These are phyloP conservation scores for Vaccinium vitisidaea DNA, from an alignment of 148 eudicot genomes.

Conservation along the genomic window DNA sequence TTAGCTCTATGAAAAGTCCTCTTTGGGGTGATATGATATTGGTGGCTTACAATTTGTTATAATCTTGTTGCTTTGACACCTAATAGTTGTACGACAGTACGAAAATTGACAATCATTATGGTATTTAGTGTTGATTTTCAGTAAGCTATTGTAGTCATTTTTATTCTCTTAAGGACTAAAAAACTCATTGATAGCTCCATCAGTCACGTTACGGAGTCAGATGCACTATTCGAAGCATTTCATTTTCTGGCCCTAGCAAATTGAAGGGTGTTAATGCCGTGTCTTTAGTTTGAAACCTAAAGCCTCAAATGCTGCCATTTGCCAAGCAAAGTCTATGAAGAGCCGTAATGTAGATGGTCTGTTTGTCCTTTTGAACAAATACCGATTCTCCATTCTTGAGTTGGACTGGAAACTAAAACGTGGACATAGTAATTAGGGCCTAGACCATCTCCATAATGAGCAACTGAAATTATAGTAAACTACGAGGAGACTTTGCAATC, in stretches of 20 bases:
- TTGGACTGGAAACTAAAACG: background rate
- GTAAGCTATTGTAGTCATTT: background rate
- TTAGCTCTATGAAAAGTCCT: background rate
- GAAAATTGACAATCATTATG: background rate
- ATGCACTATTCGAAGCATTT: background rate
- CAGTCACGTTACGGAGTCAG: background rate
- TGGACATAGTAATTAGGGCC: background rate
- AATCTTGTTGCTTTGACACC: background rate
- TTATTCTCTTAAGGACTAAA: background rate
- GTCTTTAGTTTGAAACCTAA: background rate
- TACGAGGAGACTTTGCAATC: background rate
- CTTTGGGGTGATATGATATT: background rate
- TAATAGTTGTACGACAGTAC: background rate
- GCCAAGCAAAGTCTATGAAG: background rate
- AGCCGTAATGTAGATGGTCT: background rate
- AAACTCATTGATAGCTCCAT: background rate
- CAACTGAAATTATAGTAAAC: background rate
- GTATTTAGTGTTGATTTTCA: background rate
- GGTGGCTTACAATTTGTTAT: background rate
- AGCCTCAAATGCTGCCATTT: background rate
- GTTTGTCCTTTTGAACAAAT: background rate
- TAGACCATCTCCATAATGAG: background rate
- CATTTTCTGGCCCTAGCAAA: background rate
- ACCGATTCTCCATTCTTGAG: background rate
- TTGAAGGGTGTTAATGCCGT: background rate